Base-by-base conservation (phyloP, 306 rosid species). In the Fragaria iinumae region DNA sequence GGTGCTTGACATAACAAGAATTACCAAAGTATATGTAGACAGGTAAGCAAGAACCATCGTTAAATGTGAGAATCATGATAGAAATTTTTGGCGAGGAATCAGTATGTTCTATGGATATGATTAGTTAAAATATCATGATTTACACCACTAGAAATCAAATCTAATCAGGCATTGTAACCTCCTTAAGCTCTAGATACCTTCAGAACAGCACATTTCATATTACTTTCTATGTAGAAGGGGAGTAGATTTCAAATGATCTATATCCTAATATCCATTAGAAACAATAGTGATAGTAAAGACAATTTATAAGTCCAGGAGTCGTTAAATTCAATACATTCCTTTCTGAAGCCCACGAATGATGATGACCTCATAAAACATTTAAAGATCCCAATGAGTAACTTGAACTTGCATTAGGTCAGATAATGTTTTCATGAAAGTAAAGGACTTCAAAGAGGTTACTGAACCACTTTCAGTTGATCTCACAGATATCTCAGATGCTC, bases 1-100 rank as follows among this genome's bases (percentile, higher is more conserved):
- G 70, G 76, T 66, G 68, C 79, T 68, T 78, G 50, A 69, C 17
- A 29, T 8, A 39, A 18, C 71, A 79, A 49, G 55, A 60, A 29
- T 69, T 52, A 53, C 48, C 56, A 2, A 50, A 63, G 60, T 29
- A 53, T 23, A 55, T 43, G 43, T 34, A 43, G 9, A 29, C 60
- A 11, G 34, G 63, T 43, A 38, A 41, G 21, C 57, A 57, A 57
- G 48, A 29, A 76, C 63, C 41, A 65, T 66, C 50, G 17, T 29
- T 29, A 44, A 8, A 60, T 45, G 70, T 18, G 25, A 18, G 3
- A 16, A 62, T 41, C 23, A 44, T 2, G 0, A 41, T 8, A 39
- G 4, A 55, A 20, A 38, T 17, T 0, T 5, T 56, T 57, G 68
- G 69, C 27, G 12, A 6, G 6, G 67, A 41, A 1, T 23, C 20